A percentile compares a stretch with the other conserved stretches of the same genome.
phyloP scores from a whole-genome alignment of 1,284 basidiomycete genomes.

The Boletus smithii region DNA sequence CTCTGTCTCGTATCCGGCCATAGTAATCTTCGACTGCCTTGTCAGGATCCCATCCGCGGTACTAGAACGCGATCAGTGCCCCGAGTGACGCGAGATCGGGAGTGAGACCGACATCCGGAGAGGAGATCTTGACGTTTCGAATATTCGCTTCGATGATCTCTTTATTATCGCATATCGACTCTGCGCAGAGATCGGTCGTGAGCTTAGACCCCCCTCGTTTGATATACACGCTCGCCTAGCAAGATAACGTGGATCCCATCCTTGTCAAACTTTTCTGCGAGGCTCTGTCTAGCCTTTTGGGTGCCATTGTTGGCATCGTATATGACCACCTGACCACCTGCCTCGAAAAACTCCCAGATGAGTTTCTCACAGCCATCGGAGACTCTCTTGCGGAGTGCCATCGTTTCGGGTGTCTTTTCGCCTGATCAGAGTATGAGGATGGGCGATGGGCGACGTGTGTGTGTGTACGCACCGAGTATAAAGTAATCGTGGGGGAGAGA shows the following conservation, averaged over 20 bases:
- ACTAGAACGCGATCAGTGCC: slow-evolving; percentile 48
- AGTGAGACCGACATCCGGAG: slow-evolving; percentile 79
- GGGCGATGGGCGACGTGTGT: neutral
- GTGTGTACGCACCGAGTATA: slow-evolving; percentile 56
- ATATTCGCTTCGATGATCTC: slow-evolving; percentile 95
- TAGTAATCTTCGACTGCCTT: slow-evolving; percentile 91
- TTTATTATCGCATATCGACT: slow-evolving; percentile 83
- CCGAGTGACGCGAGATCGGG: neutral
- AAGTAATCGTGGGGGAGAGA: slow-evolving; percentile 93
- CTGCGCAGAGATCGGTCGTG: slow-evolving; percentile 41
- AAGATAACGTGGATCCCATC: slow-evolving; percentile 89
- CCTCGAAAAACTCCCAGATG: slow-evolving; percentile 87
- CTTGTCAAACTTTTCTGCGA: slow-evolving; percentile 84
- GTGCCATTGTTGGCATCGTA: slow-evolving; percentile 99
- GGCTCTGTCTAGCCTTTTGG: slow-evolving; percentile 58
- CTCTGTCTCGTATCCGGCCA: slow-evolving; percentile 83
- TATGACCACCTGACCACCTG: slow-evolving; percentile 92
- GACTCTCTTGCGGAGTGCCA: slow-evolving; percentile 70
- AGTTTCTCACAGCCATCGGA: slow-evolving; percentile 81
- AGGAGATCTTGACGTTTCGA: slow-evolving; percentile 95
- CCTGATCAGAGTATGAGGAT: slow-evolving; percentile 40
- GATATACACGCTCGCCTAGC: slow-evolving; percentile 59
- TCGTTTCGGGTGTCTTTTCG: slow-evolving; percentile 76
- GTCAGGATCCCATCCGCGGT: slow-evolving; percentile 90
- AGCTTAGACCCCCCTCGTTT: no score